phyloP scores from a whole-genome alignment of 1,284 basidiomycete genomes.

The Thelephora terrestris region DNA sequence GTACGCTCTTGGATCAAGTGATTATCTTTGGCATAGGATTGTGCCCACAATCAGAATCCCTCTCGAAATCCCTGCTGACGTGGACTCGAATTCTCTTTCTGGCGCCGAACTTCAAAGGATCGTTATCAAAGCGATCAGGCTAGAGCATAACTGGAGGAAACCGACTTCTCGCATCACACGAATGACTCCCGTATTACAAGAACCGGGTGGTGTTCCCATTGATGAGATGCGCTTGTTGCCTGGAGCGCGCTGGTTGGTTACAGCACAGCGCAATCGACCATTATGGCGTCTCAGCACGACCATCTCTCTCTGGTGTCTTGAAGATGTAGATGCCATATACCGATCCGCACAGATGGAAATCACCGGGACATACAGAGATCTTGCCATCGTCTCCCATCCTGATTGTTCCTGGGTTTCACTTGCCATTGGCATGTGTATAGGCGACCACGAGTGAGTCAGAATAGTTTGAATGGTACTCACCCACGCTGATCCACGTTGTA shows the following conservation, averaged over 20 bases:
- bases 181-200: slow-evolving; percentile 26
- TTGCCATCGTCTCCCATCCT: slow-evolving; percentile 22
- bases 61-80: slow-evolving; percentile 25
- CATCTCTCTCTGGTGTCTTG: slow-evolving; percentile 33
- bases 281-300: slow-evolving; percentile 19
- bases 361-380: slow-evolving; percentile 22
- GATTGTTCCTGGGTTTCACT: slow-evolving; percentile 20
- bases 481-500: not conserved
- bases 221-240: slow-evolving; percentile 34
- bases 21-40: slow-evolving; percentile 41
- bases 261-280: slow-evolving; percentile 28
- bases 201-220: slow-evolving; percentile 22
- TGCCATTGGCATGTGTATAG: slow-evolving; percentile 21
- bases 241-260: slow-evolving; percentile 36
- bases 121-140: slow-evolving; percentile 32
- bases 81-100: slow-evolving; percentile 17
- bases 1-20: slow-evolving; percentile 34
- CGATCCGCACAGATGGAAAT: slow-evolving; percentile 28
- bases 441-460: slow-evolving; percentile 17
- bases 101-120: slow-evolving; percentile 25
- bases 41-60: slow-evolving; percentile 21
- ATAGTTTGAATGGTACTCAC: not conserved
- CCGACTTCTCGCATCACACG: slow-evolving; percentile 24
- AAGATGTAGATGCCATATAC: slow-evolving; percentile 19
- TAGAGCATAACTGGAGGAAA: slow-evolving; percentile 43